A percentile compares a stretch with the other conserved stretches of the same genome.
phyloP scores from a whole-genome alignment of 2,329 filamentous ascomycete species.

The Xylariales sp. region DNA sequence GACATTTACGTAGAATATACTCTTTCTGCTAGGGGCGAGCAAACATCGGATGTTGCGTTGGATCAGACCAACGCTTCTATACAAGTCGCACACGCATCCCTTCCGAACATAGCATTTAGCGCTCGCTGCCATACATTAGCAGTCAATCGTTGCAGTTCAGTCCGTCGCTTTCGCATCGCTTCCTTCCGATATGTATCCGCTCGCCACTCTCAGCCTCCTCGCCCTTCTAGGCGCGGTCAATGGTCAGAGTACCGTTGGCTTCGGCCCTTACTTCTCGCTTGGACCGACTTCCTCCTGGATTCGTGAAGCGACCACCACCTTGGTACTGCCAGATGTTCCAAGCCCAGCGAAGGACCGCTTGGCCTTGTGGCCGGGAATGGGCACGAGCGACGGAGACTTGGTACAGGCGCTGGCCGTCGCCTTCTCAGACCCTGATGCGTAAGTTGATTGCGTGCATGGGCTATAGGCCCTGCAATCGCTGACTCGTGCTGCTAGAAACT shows the following conservation, averaged over 20 bases:
- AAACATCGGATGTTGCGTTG: no score
- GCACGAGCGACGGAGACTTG: constrained; percentile 26
- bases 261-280: constrained; percentile 26
- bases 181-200: no score
- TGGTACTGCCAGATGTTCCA: constrained; percentile 23
- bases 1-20: no score
- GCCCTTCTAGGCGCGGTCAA: not conserved
- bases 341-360: constrained; percentile 23
- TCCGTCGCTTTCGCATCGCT: no score
- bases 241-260: constrained; percentile 17
- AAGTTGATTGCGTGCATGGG: constrained; percentile 4
- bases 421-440: constrained; percentile 23
- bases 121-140: no score
- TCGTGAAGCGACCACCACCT: constrained; percentile 25
- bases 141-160: no score
- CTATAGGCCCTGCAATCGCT: constrained; percentile 7
- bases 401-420: constrained; percentile 28
- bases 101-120: no score
- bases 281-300: constrained; percentile 27
- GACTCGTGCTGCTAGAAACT: constrained; percentile 17
- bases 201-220: not conserved
- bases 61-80: no score
- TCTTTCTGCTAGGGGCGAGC: no score
- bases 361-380: constrained; percentile 29
- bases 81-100: no score